Conservation (phyloP, 2,329 filamentous ascomycete genomes). For the Arthrobotrys sinensis region DNA sequence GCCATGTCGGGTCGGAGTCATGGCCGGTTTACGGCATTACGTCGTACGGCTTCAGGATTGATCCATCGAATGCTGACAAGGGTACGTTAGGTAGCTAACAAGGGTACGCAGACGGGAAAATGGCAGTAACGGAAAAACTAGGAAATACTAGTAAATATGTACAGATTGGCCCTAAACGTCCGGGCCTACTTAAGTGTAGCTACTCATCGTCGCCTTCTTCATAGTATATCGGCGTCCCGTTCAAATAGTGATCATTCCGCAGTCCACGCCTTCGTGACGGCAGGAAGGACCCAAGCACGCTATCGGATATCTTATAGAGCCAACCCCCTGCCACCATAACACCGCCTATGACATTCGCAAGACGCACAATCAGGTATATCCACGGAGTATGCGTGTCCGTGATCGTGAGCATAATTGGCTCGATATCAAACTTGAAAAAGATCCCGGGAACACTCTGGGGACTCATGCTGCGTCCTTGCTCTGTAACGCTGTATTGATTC, state of each 20-base stretch:
- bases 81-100: background rate
- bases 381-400: constrained; percentile 84
- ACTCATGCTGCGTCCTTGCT: constrained; percentile 80
- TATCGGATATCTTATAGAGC: constrained; percentile 88
- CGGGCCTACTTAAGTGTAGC: background rate
- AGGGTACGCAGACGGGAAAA: no score
- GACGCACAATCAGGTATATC: constrained; percentile 80
- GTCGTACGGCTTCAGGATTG: background rate
- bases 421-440: constrained; percentile 99
- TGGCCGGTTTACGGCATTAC: constrained; percentile 29
- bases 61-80: no score
- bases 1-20: constrained; percentile 23
- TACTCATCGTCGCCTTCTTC: constrained; percentile 50
- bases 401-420: constrained; percentile 90
- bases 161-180: background rate
- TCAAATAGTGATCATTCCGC: constrained; percentile 56
- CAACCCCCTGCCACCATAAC: constrained; percentile 94
- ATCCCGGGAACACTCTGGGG: constrained; percentile 86
- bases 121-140: no score
- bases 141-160: background rate
- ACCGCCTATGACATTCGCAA: constrained; percentile 91
- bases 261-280: constrained; percentile 51
- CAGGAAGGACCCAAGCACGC: constrained; percentile 71
- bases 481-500: constrained; percentile 98
- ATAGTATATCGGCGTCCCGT: constrained; percentile 58